Evolutionary conservation across 1,139 yeast species (phyloP), one percentile per base, ranked within the genome.

Genomic region (Candida labiduridarum): DNA sequence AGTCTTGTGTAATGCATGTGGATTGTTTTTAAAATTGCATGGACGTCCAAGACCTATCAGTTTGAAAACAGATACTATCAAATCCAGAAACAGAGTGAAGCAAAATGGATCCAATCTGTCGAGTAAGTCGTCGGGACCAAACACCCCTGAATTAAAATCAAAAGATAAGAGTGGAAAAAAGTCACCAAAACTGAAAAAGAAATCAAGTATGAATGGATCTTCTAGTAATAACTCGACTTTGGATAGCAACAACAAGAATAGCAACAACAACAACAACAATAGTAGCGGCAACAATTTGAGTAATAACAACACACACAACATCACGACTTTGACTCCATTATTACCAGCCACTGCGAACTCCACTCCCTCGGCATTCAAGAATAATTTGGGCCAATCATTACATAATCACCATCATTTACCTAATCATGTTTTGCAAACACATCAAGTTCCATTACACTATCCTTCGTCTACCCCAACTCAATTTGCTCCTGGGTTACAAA

Each of bases 1-100:
- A 58, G 96, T 90, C 14, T 78, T 92, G 47, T 92, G 98, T 67
- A 92, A 92, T 71, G 98, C 98, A 4, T 92, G 97, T 72, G 98
- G 98, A 0, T 76, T 92, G 49, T 92, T 92, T 63, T 73, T 92
- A 55, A 92, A 92, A 69, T 78, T 92, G 41, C 98, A 92, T 64
- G 97, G 97, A 22, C 80, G 96, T 49, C 89, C 97, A 31, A 79
- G 98, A 60, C 97, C 98, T 3, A 90, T 90, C 51, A 85, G 94
- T 31, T 73, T 92, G 60, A 92, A 92, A 65, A 90, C 96, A 6
- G 96, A 91, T 68, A 91, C 94, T 22, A 92, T 92, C 64, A 89
- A 91, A 69, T 85, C 95, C 44, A 79, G 97, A 62, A 91, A 91
- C 66, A 79, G 98, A 61, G 87, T 83, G 59, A 85, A 84, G 64